Base-by-base conservation (phyloP, 2,329 filamentous ascomycete species). In the Arthrobotrys sinensis region DNA sequence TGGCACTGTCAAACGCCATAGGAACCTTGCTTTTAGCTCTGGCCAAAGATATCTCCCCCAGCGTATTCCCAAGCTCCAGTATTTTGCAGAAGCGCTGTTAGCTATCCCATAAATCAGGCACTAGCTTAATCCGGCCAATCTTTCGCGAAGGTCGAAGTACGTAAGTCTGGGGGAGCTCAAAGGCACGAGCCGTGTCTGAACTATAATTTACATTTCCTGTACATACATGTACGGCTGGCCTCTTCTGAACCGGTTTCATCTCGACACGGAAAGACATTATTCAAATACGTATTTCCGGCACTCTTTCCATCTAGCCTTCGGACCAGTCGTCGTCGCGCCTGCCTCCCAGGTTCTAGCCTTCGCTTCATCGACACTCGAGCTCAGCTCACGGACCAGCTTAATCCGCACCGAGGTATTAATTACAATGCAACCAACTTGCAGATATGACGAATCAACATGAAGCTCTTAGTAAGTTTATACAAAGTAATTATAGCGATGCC, bases 281-380 rank as follows among this genome's bases (percentile, higher is more conserved):
- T 48, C 16, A 48, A n/a, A 24, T 60, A 38, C 10, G 19, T 60
- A 60, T 60, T 64, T 24, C 60, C 68, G 28, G 46, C 55, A 32
- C 14, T 48, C 21, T 52, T 71, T 38, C 43, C 55, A 43, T 12
- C 24, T 55, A 55, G 68, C 55, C 43, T 71, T 64, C 68, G 48
- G 19, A 34, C 14, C 38, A 38, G 36, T 48, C n/a, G 36, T 40
- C 60, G 48, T 62, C 66, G 65, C 72, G 57, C 65, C 73, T 77
- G 66, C 73, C 73, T 77, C 50, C 66, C 43, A 53, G 57, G 66
- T 67, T 60, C 73, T 77, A 77, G 73, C n/a, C 72, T 70, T 45
- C 40, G 66, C 53, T 57, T 48, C 55, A 32, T 60, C 60, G 50
- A 66, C 16, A 45, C 50, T 38, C 38, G 43, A 60, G 55, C 55